Conservation (phyloP, 371 early-diverging fungal genomes). For the Circinella minor region DNA sequence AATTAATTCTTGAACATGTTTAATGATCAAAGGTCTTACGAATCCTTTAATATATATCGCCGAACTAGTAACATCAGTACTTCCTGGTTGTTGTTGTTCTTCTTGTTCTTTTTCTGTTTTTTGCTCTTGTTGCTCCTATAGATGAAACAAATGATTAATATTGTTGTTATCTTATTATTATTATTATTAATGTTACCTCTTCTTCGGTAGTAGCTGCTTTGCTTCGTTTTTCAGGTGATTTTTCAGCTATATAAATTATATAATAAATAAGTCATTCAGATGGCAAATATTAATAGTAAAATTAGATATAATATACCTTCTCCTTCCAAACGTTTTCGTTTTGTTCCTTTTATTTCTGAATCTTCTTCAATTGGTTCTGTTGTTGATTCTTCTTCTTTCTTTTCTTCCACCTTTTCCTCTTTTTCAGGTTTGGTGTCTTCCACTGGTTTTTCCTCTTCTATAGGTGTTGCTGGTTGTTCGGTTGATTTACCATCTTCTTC, state of each 20-base stretch:
- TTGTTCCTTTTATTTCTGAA: slow-evolving; percentile 12
- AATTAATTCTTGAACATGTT: slow-evolving; percentile 66
- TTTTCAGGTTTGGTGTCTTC: not conserved
- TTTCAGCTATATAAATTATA: not conserved
- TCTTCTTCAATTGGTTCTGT: not conserved
- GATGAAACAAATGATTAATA: no score
- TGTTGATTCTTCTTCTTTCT: not conserved
- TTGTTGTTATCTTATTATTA: no score
- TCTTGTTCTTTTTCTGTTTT: not conserved
- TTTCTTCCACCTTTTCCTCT: not conserved
- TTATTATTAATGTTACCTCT: not conserved
- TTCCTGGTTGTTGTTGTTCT: not conserved
- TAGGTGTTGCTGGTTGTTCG: not conserved
- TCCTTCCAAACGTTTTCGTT: slow-evolving; percentile 9
- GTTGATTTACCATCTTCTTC: not conserved
- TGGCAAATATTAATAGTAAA: not conserved
- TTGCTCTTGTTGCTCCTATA: no score
- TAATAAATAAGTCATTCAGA: not conserved
- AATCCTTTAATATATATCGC: slow-evolving; percentile 77
- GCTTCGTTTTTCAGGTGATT: slow-evolving; percentile 9
- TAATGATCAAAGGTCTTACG: slow-evolving; percentile 74
- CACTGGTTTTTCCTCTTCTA: not conserved
- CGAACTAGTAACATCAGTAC: slow-evolving; percentile 17
- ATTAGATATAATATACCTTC: not conserved
- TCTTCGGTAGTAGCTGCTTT: not conserved